These are phyloP conservation scores for Scedosporium minutisporum DNA, from an alignment of 2,329 filamentous ascomycete species.

Conservation along the genomic window DNA sequence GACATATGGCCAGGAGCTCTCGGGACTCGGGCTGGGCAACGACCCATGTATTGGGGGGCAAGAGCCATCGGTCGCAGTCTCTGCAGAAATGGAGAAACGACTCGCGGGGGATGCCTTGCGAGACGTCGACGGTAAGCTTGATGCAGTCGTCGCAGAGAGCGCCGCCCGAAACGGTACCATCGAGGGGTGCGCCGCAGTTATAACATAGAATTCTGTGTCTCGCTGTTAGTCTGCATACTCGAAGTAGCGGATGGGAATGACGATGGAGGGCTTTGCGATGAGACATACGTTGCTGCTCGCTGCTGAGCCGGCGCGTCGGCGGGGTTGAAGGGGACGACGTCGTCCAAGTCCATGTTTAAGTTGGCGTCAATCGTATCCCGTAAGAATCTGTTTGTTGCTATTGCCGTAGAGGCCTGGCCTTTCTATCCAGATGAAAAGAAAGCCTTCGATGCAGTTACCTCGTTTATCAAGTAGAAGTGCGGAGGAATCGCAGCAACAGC, in stretches of 20 bases:
- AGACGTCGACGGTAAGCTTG: slow-evolving; percentile 89
- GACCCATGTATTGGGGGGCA: slow-evolving; percentile 80
- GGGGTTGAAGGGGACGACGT: slow-evolving; percentile 27
- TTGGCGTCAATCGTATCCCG: neutral
- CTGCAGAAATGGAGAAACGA: slow-evolving; percentile 82
- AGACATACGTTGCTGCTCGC: slow-evolving; percentile 30
- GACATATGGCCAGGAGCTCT: slow-evolving; percentile 83
- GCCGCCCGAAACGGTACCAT: slow-evolving; percentile 76
- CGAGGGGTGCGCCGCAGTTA: slow-evolving; percentile 93
- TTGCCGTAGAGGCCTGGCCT: too few species aligned
- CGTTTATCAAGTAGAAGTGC: neutral
- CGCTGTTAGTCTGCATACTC: slow-evolving; percentile 7
- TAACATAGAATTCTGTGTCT: slow-evolving; percentile 76
- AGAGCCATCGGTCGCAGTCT: slow-evolving; percentile 90
- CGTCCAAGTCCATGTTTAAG: slow-evolving; percentile 35
- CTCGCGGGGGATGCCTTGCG: slow-evolving; percentile 82
- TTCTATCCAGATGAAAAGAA: too few species aligned
- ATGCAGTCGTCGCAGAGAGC: slow-evolving; percentile 95
- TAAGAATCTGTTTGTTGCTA: neutral
- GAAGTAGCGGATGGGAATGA: neutral
- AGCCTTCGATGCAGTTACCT: neutral
- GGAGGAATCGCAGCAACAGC: neutral
- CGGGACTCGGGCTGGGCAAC: slow-evolving; percentile 77
- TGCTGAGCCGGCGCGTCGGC: slow-evolving; percentile 16
- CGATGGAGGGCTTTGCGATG: neutral